phyloP scores from a whole-genome alignment of 164 flowering plant genomes.

The Vitis rupestris region DNA sequence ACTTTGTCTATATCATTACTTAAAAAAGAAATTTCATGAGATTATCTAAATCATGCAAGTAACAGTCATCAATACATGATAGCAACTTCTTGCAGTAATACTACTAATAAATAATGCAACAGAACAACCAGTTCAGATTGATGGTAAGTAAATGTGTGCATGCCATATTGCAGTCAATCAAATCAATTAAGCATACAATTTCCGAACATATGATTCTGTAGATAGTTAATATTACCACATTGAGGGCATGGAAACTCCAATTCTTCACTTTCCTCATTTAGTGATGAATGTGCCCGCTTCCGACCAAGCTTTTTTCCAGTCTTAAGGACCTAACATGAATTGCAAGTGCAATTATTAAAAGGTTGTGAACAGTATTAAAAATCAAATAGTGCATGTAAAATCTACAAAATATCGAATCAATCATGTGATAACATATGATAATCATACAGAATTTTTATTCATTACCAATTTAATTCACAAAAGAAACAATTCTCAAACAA shows the following conservation, averaged over 20 bases:
- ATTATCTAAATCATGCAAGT: not conserved
- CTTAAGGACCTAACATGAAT: constrained; percentile 45
- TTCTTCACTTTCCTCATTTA: constrained; percentile 33
- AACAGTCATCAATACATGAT: not conserved
- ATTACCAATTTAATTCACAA: too few species aligned
- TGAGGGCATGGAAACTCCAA: constrained; percentile 54
- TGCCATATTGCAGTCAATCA: too few species aligned
- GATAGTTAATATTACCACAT: constrained; percentile 43
- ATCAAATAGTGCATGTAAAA: too few species aligned
- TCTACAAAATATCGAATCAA: too few species aligned
- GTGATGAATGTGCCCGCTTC: constrained; percentile 40
- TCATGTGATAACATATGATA: too few species aligned
- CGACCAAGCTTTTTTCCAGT: constrained; percentile 20
- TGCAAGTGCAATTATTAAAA: not conserved
- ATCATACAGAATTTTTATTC: too few species aligned
- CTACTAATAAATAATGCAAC: not conserved
- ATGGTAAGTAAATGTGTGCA: not conserved
- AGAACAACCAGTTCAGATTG: not conserved
- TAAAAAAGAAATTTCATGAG: not conserved
- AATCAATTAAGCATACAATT: too few species aligned
- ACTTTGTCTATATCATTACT: not conserved
- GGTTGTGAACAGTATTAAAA: not conserved
- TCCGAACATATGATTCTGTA: too few species aligned
- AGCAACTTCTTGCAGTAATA: not conserved
- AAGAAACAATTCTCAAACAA: too few species aligned